Percentiles rank a stretch among this genome's conserved stretches.
These are phyloP conservation scores for Symbiodinium pilosum DNA, from an alignment of 73 alveolate genomes.

Conservation along the genomic window DNA sequence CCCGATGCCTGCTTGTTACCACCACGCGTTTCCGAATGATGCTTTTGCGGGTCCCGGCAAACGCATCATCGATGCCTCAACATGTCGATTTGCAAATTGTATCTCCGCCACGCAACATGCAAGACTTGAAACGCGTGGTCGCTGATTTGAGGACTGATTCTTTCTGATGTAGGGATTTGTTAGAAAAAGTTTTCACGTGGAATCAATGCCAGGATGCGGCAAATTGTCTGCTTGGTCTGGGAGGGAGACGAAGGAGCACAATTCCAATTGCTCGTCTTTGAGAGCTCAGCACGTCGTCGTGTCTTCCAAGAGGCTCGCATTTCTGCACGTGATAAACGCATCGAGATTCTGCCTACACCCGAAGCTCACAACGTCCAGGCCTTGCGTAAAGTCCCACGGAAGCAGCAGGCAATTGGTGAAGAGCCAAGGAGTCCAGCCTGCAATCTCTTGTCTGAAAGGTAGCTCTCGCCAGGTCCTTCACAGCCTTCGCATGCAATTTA, in stretches of 20 bases:
- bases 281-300: conserved; percentile 36
- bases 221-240: conserved; percentile 42
- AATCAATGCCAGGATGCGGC: conserved; percentile 51
- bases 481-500: background rate
- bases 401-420: background rate
- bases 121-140: background rate
- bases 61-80: background rate
- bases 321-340: background rate
- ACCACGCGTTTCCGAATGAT: conserved; percentile 71
- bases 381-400: conserved; percentile 53
- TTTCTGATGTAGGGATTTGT: background rate
- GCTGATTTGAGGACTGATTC: background rate
- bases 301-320: conserved; percentile 56
- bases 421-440: background rate
- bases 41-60: conserved; percentile 4
- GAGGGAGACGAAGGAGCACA: background rate
- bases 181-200: background rate
- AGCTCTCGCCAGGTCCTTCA: background rate
- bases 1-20: conserved; percentile 45
- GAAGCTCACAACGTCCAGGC: background rate
- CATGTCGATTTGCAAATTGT: background rate
- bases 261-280: conserved; percentile 1
- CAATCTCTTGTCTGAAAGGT: background rate
- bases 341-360: background rate
- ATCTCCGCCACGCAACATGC: background rate